phyloP scores from a whole-genome alignment of 192 early-diverging fungal genomes.

The Linderina pennispora region DNA sequence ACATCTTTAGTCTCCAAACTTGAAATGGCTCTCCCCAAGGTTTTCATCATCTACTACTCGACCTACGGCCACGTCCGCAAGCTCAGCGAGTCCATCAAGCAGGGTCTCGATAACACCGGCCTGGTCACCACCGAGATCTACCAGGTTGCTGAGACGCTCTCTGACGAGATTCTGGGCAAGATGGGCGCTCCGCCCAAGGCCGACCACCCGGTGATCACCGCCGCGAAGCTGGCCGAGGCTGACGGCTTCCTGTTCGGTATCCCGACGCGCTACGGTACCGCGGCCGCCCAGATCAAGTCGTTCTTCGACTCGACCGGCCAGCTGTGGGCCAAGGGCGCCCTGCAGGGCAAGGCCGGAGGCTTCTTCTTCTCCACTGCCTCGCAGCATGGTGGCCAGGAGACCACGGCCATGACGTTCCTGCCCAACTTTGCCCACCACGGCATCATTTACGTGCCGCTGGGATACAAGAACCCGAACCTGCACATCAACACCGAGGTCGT shows the following conservation, averaged over 20 bases:
- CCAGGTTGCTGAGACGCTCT: constrained; percentile 59
- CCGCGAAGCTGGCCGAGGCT: constrained; percentile 50
- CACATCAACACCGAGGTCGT: constrained; percentile 56
- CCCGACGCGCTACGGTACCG: constrained; percentile 62
- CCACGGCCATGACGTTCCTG: constrained; percentile 59
- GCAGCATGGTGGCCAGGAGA: constrained; percentile 79
- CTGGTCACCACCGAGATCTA: constrained; percentile 46
- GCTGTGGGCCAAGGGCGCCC: constrained; percentile 49
- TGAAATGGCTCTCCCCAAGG: constrained; percentile 11
- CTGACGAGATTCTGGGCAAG: constrained; percentile 61
- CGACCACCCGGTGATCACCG: constrained; percentile 51
- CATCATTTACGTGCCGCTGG: constrained; percentile 71
- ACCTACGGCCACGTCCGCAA: constrained; percentile 67
- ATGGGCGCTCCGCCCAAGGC: constrained; percentile 56
- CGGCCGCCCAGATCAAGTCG: constrained; percentile 75
- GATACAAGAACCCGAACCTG: constrained; percentile 46
- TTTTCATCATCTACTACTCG: constrained; percentile 68
- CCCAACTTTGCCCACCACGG: constrained; percentile 73
- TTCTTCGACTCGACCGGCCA: constrained; percentile 61
- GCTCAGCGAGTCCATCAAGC: constrained; percentile 54
- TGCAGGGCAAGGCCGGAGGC: constrained; percentile 67
- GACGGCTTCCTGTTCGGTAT: constrained; percentile 69
- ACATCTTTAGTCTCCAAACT: no score
- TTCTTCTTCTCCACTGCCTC: constrained; percentile 68
- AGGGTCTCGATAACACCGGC: constrained; percentile 54